phyloP scores from a whole-genome alignment of 1,284 basidiomycete species.

The Boletellus sp. region DNA sequence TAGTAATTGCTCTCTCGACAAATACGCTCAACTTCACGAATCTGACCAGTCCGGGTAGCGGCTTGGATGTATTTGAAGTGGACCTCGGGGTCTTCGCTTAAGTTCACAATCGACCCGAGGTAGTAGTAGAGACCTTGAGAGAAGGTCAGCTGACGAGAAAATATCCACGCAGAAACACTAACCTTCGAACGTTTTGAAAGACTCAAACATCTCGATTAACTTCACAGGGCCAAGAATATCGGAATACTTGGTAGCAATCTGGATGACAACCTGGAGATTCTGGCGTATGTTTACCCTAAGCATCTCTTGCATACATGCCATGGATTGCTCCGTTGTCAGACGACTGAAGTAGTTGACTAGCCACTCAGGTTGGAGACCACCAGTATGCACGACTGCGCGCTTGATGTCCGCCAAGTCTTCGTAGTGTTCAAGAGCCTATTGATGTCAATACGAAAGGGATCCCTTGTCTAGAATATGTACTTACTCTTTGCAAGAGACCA shows the following conservation, averaged over 20 bases:
- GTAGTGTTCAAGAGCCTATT: slow-evolving; percentile 95
- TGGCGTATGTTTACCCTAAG: slow-evolving; percentile 95
- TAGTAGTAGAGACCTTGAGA: slow-evolving; percentile 90
- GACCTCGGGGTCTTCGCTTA: slow-evolving; percentile 94
- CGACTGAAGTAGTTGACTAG: slow-evolving; percentile 97
- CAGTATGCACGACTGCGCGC: slow-evolving; percentile 94
- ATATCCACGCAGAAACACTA: slow-evolving; percentile 5
- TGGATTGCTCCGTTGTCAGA: slow-evolving; percentile 97
- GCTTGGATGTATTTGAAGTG: slow-evolving; percentile 99
- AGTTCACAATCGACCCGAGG: slow-evolving; percentile 95
- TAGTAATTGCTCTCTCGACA: slow-evolving; percentile 97
- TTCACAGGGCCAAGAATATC: slow-evolving; percentile 96
- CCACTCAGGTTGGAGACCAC: slow-evolving; percentile 91
- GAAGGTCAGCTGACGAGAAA: slow-evolving; percentile 1
- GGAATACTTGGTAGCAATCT: slow-evolving; percentile 99
- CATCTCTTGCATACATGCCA: slow-evolving; percentile 97
- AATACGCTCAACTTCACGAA: slow-evolving; percentile 98
- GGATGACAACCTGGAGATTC: slow-evolving; percentile 94
- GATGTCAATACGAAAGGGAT: slow-evolving; percentile 11
- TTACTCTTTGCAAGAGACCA: slow-evolving; percentile 86
- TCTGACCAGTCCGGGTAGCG: slow-evolving; percentile 96
- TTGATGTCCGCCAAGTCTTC: slow-evolving; percentile 98
- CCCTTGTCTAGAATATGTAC: slow-evolving; percentile 22
- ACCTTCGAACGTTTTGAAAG: slow-evolving; percentile 97
- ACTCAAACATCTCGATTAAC: slow-evolving; percentile 98